Evolutionary conservation across 2,329 filamentous ascomycete genomes (phyloP), one percentile per base, ranked within the genome.

Genomic region (Aureobasidium uvarum): DNA sequence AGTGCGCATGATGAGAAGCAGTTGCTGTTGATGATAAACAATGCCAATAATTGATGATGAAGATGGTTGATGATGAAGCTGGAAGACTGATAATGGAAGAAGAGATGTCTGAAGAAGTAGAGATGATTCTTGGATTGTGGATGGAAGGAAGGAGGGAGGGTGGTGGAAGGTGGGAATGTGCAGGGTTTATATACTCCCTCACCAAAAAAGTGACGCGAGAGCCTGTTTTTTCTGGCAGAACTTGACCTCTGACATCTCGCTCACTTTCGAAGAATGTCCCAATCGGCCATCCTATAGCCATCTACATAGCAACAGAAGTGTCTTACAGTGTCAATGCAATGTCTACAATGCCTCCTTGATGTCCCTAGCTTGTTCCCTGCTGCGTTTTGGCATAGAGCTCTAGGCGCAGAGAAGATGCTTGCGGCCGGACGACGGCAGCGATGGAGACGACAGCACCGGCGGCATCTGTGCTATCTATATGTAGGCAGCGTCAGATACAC

Each of bases 1-100:
- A 11, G 52, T 39, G 39, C 39, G 54, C 54, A 58, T 45, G 38
- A 3, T 45, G 36, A 33, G 7, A 45, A 20, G 54, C 28, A 45
- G 52, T 58, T 46, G 41, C 36, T 60, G 41, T 60, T 62, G 56
- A 60, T 48, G 43, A 31, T 60, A n/a, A 60, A 36, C 56, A 60
- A 62, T 38, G 31, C 20, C 38, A 23, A 45, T 62, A 46, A 52
- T 43, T 62, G 48, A 54, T 54, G 38, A 56, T 31, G 52, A 41
- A 18, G 52, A 36, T 52, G 50, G 11, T 8, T 50, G n/a, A 25
- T 23, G 54, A 56, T 58, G 39, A 46, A 59, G 55, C 43, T 28
- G 36, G 54, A 56, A 39, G 54, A 43, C 23, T 7, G 28, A 59
- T 46, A 39, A 43, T 58, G 38, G 36, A 58, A 58, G 55, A 46